Percentiles rank a stretch among this genome's conserved stretches.
Conservation (phyloP, 176 grass and related monocot species). For the Eleusine indica region DNA sequence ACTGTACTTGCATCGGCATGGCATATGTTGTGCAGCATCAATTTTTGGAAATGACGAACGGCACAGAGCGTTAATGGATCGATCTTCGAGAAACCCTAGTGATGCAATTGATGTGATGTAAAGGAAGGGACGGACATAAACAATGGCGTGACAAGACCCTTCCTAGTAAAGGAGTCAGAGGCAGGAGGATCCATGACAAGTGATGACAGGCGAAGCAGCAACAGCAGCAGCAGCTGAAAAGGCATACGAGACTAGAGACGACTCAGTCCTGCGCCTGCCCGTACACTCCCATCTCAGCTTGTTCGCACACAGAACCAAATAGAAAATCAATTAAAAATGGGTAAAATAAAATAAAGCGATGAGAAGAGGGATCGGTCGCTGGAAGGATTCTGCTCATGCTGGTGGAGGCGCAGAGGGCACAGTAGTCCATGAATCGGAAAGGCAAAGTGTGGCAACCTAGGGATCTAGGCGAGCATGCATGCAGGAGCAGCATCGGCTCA, state of each 20-base stretch:
- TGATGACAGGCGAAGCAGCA: slow-evolving; percentile 53
- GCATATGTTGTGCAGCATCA: slow-evolving; percentile 30
- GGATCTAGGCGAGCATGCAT: slow-evolving; percentile 45
- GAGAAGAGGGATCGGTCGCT: not conserved
- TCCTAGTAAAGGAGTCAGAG: slow-evolving; percentile 81
- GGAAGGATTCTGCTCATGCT: slow-evolving; percentile 25
- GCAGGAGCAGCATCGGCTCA: slow-evolving; percentile 16
- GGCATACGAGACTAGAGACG: slow-evolving; percentile 50
- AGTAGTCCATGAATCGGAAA: slow-evolving; percentile 44
- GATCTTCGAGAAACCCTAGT: slow-evolving; percentile 55
- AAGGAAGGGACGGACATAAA: slow-evolving; percentile 51
- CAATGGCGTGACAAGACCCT: slow-evolving; percentile 77
- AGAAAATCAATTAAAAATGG: slow-evolving; percentile 23
- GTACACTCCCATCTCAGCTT: slow-evolving; percentile 39
- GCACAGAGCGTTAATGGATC: not conserved
- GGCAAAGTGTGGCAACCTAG: slow-evolving; percentile 49
- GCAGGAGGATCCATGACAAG: slow-evolving; percentile 61
- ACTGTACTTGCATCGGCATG: slow-evolving; percentile 42
- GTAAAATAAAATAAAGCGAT: not conserved
- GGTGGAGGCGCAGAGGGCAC: slow-evolving; percentile 26
- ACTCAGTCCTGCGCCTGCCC: slow-evolving; percentile 24
- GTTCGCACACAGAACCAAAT: not conserved
- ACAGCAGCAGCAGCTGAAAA: slow-evolving; percentile 50
- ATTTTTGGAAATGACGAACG: slow-evolving; percentile 64
- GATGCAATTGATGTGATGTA: slow-evolving; percentile 47